Base-by-base conservation (phyloP, 805 yeast species). In the Candida tibetensis region DNA sequence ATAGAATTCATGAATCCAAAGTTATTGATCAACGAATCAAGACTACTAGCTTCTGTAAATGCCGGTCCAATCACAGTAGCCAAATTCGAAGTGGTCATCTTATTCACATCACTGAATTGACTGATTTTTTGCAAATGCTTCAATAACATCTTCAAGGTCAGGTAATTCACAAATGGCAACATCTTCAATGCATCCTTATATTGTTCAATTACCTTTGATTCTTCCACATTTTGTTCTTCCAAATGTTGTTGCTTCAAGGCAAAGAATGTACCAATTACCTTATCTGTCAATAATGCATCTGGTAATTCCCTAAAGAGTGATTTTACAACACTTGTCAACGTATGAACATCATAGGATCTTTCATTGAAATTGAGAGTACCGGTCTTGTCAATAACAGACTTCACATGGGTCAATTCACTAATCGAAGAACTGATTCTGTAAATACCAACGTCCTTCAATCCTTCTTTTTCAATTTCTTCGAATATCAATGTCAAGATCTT, bases 401-500 rank as follows among this genome's bases (percentile, higher is more conserved):
- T 73, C 39, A 74, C 60, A 30, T 62, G 61, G 33, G 54, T 63
- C 45, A 77, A 62, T 26, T 72, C 76, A 41, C 71, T 64, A 18
- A 76, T 46, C 0, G 81, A 74, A 0, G 81, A 73, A 53, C 79
- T 72, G 45, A 76, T 77, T 57, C 98, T 78, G 58, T 91, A 91
- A 10, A 91, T 69, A 13, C 98, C 98, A 37, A 87, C 85, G 55
- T 90, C 97, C 48, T 87, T 89, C 19, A 91, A 58, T 0, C 98
- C 96, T 37, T 90, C 77, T n/a, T 70, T 62, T 58, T 91, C 98
- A 46, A 91, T 85, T 48, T 83, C 93, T 32, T 72, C 72, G 48
- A 89, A 70, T 30, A 91, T 62, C 40, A 73, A 72, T 25, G 73
- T 79, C 40, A 90, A 78, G 30, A 90, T 76, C 4, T 55, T 62